Base-by-base conservation (phyloP, 768 basidiomycete species). In the Mycena galericulata region DNA sequence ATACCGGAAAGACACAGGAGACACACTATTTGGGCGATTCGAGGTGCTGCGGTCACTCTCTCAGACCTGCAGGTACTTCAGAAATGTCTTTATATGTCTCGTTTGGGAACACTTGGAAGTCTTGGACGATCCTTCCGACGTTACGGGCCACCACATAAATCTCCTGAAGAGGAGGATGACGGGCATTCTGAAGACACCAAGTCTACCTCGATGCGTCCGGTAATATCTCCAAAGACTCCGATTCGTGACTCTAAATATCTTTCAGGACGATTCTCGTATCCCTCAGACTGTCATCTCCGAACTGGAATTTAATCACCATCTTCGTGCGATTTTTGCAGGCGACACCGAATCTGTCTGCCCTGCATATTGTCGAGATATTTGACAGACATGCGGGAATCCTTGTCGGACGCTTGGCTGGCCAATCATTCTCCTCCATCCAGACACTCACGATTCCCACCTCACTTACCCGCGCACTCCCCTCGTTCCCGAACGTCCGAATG, bases 101-200 rank as follows among this genome's bases (percentile, higher is more conserved):
- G 58, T 27, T 22, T 67, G 66, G 58, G 59, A 61, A 30, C 26
- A 30, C 4, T 1, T 62, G 4, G 66, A 67, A 34, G 32, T 27
- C 3, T 12, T 67, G 36, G 45, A 47, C 4, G 15, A 20, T 24
- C 18, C 30, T 4, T 17, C 49, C 24, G 51, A 40, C 14, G 6
- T 27, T 10, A 47, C 36, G 26, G 46, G 55, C 22, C 63, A 34
- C 63, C 55, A 65, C 29, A 32, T 43, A 17, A 29, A 8, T 2
- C 3, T 55, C 29, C 18, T 55, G 18, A 47, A 20, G 54, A 47
- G 24, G n/a, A 43, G 59, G 24, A 62, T 67, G 53, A 67, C 38
- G 27, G 66, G 66, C 9, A 30, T 67, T 10, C 24, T 67, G 15
- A 67, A 67, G 14, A 62, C 66, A 4, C 66, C 66, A 4, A 62